Conservation (phyloP, 768 basidiomycete species). For the Candolleomyces aberdarensis region DNA sequence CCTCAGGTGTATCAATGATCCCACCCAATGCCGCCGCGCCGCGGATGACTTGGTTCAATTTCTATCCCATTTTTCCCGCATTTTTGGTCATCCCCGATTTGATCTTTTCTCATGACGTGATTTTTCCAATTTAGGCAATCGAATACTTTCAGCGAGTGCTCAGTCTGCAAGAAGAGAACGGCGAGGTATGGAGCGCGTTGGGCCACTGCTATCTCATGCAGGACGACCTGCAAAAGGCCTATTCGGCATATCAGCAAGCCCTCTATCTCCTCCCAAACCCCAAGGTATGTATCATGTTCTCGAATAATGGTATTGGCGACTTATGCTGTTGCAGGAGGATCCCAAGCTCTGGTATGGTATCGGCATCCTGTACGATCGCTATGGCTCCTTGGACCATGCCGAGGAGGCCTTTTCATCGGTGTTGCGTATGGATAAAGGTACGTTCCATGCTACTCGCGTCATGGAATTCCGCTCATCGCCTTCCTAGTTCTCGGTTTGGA, state of each 20-base stretch:
- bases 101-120: slow-evolving; percentile 39
- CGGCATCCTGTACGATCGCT: slow-evolving; percentile 97
- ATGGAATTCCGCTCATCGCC: slow-evolving; percentile 16
- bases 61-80: slow-evolving; percentile 17
- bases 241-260: slow-evolving; percentile 97
- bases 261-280: slow-evolving; percentile 94
- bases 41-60: slow-evolving; percentile 24
- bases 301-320: slow-evolving; percentile 6
- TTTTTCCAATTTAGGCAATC: slow-evolving; percentile 65
- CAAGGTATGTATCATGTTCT: slow-evolving; percentile 50
- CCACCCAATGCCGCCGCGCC: slow-evolving; percentile 23
- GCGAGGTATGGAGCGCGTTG: slow-evolving; percentile 97
- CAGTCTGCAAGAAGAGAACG: slow-evolving; percentile 89
- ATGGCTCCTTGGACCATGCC: slow-evolving; percentile 96
- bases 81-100: slow-evolving; percentile 22
- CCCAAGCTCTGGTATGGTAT: slow-evolving; percentile 99
- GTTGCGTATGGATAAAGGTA: slow-evolving; percentile 95
- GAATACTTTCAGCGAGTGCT: slow-evolving; percentile 96
- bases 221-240: slow-evolving; percentile 97
- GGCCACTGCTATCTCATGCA: slow-evolving; percentile 99
- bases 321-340: slow-evolving; percentile 59
- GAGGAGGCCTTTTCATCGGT: slow-evolving; percentile 98
- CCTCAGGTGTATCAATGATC: slow-evolving; percentile 13
- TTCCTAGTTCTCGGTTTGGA: slow-evolving; percentile 52
- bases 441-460: slow-evolving; percentile 23